These are phyloP conservation scores for Maudiozyma bulderi DNA, from an alignment of 805 yeast genomes.

Conservation along the genomic window DNA sequence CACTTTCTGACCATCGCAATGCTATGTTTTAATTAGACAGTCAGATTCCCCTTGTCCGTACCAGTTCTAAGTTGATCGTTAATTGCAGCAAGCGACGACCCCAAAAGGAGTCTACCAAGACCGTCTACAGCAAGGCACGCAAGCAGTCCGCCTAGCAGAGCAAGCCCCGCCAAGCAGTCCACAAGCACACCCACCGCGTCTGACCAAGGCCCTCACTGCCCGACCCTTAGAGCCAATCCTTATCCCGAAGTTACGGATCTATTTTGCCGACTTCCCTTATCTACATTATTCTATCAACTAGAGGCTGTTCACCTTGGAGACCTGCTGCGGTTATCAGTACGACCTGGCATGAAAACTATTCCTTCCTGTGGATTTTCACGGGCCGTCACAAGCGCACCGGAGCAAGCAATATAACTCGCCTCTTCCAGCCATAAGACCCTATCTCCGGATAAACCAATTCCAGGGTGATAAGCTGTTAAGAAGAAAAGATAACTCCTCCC, in stretches of 20 bases:
- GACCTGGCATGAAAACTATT: constrained; percentile 34
- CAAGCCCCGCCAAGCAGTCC: constrained; percentile 22
- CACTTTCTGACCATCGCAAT: constrained; percentile 38
- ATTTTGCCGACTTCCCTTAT: constrained; percentile 38
- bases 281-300: constrained; percentile 37
- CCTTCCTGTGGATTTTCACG: constrained; percentile 36
- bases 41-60: constrained; percentile 34
- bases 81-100: constrained; percentile 26
- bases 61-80: constrained; percentile 25
- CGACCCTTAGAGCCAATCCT: constrained; percentile 37
- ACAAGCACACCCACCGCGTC: constrained; percentile 28
- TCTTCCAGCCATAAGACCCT: constrained; percentile 34
- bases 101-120: constrained; percentile 22
- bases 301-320: constrained; percentile 39
- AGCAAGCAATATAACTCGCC: constrained; percentile 31
- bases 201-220: constrained; percentile 32
- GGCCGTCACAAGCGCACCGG: constrained; percentile 36
- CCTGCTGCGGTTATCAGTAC: constrained; percentile 39
- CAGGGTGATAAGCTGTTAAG: constrained; percentile 35
- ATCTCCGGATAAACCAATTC: constrained; percentile 35
- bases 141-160: constrained; percentile 20
- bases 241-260: constrained; percentile 37
- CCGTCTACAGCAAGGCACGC: constrained; percentile 23
- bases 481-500: constrained; percentile 37
- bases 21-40: constrained; percentile 38